phyloP scores from a whole-genome alignment of 2,329 filamentous ascomycete species.

The Aspergillus hiratsukae region DNA sequence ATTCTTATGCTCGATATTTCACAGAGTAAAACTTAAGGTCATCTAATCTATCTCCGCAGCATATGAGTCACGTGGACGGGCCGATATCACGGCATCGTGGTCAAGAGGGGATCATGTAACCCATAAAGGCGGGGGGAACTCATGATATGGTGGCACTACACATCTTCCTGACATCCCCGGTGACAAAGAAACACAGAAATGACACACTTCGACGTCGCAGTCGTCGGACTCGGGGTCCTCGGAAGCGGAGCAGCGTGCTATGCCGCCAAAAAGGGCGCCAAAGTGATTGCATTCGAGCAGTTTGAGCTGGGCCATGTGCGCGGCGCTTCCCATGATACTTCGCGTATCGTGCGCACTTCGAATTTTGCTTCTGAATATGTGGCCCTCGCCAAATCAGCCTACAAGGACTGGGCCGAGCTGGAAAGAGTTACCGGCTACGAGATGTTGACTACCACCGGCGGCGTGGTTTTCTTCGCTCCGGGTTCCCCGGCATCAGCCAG shows the following conservation, averaged over 20 bases:
- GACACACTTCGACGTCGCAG: constrained; percentile 23
- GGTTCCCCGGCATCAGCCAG: constrained; percentile 8
- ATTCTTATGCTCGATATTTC: too few relatives aligned
- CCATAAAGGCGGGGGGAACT: not conserved
- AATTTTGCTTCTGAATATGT: constrained; percentile 23
- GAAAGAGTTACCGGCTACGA: constrained; percentile 16
- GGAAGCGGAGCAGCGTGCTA: constrained; percentile 27
- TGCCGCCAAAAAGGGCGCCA: constrained; percentile 21
- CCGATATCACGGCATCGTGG: too few relatives aligned
- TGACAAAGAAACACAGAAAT: not conserved
- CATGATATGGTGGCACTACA: not conserved
- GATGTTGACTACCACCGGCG: constrained; percentile 23
- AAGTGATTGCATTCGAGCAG: constrained; percentile 25
- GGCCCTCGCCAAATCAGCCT: constrained; percentile 42
- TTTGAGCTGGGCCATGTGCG: constrained; percentile 26
- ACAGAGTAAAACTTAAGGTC: too few relatives aligned
- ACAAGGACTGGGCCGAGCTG: constrained; percentile 26
- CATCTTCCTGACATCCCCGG: too few relatives aligned
- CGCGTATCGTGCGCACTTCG: constrained; percentile 26
- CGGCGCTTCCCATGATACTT: constrained; percentile 28
- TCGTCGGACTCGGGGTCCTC: constrained; percentile 24
- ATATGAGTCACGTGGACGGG: too few relatives aligned
- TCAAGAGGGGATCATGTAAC: not conserved
- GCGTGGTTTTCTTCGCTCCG: constrained; percentile 20
- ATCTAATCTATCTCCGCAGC: too few relatives aligned